These are phyloP conservation scores for Penicillium hordei DNA, from an alignment of 2,329 filamentous ascomycete genomes.

Conservation along the genomic window DNA sequence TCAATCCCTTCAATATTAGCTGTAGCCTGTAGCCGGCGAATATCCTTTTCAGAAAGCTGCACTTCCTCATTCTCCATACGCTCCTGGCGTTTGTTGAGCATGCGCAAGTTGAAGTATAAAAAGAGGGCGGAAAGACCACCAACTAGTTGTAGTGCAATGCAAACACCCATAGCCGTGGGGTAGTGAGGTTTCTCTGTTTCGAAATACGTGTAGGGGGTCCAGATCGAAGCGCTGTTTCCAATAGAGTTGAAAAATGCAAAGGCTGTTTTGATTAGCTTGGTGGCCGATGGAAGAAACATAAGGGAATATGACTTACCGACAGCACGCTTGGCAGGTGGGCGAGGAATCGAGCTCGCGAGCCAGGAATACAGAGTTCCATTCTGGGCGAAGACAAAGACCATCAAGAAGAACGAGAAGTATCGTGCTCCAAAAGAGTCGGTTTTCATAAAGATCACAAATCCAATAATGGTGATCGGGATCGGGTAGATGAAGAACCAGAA, in stretches of 20 bases:
- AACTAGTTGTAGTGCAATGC: constrained; percentile 43
- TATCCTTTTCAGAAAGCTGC: constrained; percentile 49
- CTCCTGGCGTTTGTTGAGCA: constrained; percentile 53
- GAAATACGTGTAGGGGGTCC: constrained; percentile 53
- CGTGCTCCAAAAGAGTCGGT: constrained; percentile 52
- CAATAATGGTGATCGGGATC: constrained; percentile 52
- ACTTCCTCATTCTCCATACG: constrained; percentile 52
- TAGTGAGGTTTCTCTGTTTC: constrained; percentile 42
- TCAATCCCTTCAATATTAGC: constrained; percentile 55
- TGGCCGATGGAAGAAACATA: background rate
- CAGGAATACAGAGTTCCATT: constrained; percentile 32
- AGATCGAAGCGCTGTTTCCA: constrained; percentile 55
- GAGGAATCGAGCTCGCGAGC: constrained; percentile 53
- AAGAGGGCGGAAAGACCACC: constrained; percentile 37
- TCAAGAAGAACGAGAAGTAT: constrained; percentile 58
- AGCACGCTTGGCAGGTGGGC: constrained; percentile 56
- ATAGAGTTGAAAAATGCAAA: constrained; percentile 58
- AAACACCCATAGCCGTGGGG: constrained; percentile 43
- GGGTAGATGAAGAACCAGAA: constrained; percentile 58
- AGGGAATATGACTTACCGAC: constrained; percentile 28
- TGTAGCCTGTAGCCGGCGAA: constrained; percentile 50
- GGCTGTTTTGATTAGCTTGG: constrained; percentile 27
- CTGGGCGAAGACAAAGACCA: constrained; percentile 56
- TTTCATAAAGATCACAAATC: constrained; percentile 57
- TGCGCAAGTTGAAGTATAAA: constrained; percentile 42